A percentile compares a stretch with the other conserved stretches of the same genome.
phyloP scores from a whole-genome alignment of 2,329 filamentous ascomycete species.

The Penicillium sp. region DNA sequence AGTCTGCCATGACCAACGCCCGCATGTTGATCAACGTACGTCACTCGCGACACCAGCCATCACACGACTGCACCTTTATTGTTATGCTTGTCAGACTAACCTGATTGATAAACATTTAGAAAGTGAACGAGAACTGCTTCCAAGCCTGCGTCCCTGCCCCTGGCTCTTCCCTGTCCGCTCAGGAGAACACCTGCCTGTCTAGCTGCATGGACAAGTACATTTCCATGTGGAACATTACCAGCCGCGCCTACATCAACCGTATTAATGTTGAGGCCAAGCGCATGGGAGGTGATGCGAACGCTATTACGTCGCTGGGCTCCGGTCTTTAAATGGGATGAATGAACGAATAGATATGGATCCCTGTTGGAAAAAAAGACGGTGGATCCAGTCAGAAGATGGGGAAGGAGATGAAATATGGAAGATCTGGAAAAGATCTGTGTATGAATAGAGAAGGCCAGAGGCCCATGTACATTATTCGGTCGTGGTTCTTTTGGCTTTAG shows the following conservation, averaged over 20 bases:
- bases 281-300: constrained; percentile 27
- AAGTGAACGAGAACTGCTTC: constrained; percentile 80
- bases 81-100: background rate
- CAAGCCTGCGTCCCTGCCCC: constrained; percentile 71
- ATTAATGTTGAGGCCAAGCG: constrained; percentile 59
- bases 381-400: background rate
- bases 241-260: constrained; percentile 63
- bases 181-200: constrained; percentile 70
- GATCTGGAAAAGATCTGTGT: constrained; percentile 15
- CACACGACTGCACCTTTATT: background rate
- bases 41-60: constrained; percentile 4
- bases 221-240: constrained; percentile 73
- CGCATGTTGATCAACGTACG: constrained; percentile 68
- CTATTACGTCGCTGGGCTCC: constrained; percentile 16
- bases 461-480: constrained; percentile 27
- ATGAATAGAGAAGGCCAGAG: constrained; percentile 24
- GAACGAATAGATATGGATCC: background rate
- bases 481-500: constrained; percentile 11
- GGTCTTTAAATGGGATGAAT: background rate
- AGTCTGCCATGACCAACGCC: constrained; percentile 68
- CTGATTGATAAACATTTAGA: constrained; percentile 48
- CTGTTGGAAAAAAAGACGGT: background rate
- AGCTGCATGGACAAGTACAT: constrained; percentile 86
- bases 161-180: constrained; percentile 63
- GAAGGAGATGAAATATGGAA: background rate